Conservation (phyloP, 1,284 basidiomycete genomes). For the Volvariella surrecta region DNA sequence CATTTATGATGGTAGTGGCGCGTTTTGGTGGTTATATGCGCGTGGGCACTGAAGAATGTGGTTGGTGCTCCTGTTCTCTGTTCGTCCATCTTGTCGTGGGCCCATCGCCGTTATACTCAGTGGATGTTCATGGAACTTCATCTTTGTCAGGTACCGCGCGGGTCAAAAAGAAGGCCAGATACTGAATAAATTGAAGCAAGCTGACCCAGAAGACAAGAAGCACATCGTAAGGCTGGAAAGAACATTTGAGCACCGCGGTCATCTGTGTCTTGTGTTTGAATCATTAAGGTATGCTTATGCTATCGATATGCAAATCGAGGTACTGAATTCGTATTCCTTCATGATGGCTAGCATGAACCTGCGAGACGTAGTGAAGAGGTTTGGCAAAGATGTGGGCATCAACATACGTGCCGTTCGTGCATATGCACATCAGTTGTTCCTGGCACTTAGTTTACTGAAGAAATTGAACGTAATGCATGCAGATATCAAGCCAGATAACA, state of each 20-base stretch:
- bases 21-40: no score
- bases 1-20: no score
- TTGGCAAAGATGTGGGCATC: conserved; percentile 96
- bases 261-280: conserved; percentile 96
- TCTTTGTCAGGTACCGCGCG: conserved; percentile 74
- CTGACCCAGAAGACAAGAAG: conserved; percentile 95
- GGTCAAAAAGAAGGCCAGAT: conserved; percentile 92
- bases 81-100: background rate
- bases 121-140: conserved; percentile 5
- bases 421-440: conserved; percentile 94
- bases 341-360: conserved; percentile 84
- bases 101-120: background rate
- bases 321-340: conserved; percentile 2
- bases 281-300: conserved; percentile 59
- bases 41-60: no score
- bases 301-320: conserved; percentile 7
- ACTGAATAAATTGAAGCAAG: conserved; percentile 76
- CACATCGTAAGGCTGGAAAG: conserved; percentile 88
- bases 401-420: conserved; percentile 96
- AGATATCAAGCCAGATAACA: conserved; percentile 97
- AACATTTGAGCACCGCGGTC: conserved; percentile 95
- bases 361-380: conserved; percentile 96
- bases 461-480: conserved; percentile 96
- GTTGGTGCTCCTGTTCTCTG: no score
- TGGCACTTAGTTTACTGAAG: conserved; percentile 77